Base-by-base conservation (phyloP, 78 protist species). In the Monosiga brevicollis region DNA sequence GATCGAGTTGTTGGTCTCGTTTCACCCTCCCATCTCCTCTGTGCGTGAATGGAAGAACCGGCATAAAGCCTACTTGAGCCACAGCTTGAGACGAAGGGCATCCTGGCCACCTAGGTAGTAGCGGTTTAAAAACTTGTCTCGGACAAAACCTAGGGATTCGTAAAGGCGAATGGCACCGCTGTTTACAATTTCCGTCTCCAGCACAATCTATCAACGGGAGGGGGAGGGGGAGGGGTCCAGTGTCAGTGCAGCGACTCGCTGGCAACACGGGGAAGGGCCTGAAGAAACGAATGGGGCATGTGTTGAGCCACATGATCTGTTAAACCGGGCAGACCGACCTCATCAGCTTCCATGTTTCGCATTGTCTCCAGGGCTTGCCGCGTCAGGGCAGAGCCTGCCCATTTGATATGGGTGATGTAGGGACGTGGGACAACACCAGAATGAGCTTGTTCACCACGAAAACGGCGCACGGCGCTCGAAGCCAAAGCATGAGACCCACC, bases 111-210 rank as follows among this genome's bases (percentile, higher is more conserved):
- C 75, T 24, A 89, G 78, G 84, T 93, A 92, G 82, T 94, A 94
- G 54, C 91, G 76, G 62, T 43, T 78, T 79, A 94, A 75, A n/a
- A 92, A 84, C 84, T 95, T 95, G 80, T 87, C 82, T 23, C 91
- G 78, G 32, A 92, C 88, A 40, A 95, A 95, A 36, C 97, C 97
- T 24, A 95, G 89, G 34, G 73, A 37, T 42, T 90, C 94, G 83
- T 95, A 95, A 2, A 95, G 78, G 1, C 89, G 38, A 26, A 95
- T 83, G 15, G 97, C 95, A 24, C 86, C 95, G 20, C 6, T 42
- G 85, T 94, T 94, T 34, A 87, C 90, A 25, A 85, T 78, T 40
- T 93, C 94, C 0, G 95, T 82, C 73, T 94, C 97, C 25, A 94
- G 92, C 22, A 92, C 95, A 1, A 92, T 88, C 86, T 94, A 39